Evolutionary conservation across 441 rosid species (phyloP), one percentile per base, ranked within the genome.

Genomic region (Syzygium malaccense): DNA sequence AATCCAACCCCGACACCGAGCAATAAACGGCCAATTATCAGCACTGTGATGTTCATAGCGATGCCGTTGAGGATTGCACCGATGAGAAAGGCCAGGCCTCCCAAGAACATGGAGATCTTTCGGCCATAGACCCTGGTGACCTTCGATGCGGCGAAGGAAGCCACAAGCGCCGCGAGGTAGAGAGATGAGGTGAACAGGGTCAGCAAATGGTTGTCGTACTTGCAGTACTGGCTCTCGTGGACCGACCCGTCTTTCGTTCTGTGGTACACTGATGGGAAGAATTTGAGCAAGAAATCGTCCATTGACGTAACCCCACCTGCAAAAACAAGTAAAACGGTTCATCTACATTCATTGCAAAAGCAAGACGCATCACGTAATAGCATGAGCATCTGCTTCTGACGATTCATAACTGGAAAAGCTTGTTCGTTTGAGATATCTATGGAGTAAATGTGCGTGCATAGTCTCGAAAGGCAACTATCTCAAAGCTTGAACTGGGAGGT

Each of bases 1-100:
- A 95, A 95, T 8, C 96, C 97, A 86, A 95, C 96, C 56, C 96
- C 96, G 2, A 95, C 93, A 51, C 96, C 98, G 79, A 95, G 98
- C 87, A 94, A 78, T 64, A 95, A 45, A 57, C 95, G 94, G 55
- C 98, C 96, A 28, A 95, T 25, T 86, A 95, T 95, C 25, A 93
- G 95, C 95, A 95, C 91, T 2, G 78, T 90, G 13, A 94, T 87
- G 18, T 94, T 95, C 7, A 7, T 9, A 23, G 95, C 96, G 19
- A 91, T 88, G 26, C 95, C 96, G 57, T 93, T 94, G 54, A 95
- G 60, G 20, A 91, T 62, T 2, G 97, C 89, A 4, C 96, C 96
- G 0, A 91, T 18, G 54, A 94, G 92, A 87, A 95, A 95, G 87
- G 92, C 95, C 60, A 91, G 3, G 33, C 95, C 96, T 79, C 97